Conservation (phyloP, 2,329 filamentous ascomycete genomes). For the Ceratocystis albifundus region DNA sequence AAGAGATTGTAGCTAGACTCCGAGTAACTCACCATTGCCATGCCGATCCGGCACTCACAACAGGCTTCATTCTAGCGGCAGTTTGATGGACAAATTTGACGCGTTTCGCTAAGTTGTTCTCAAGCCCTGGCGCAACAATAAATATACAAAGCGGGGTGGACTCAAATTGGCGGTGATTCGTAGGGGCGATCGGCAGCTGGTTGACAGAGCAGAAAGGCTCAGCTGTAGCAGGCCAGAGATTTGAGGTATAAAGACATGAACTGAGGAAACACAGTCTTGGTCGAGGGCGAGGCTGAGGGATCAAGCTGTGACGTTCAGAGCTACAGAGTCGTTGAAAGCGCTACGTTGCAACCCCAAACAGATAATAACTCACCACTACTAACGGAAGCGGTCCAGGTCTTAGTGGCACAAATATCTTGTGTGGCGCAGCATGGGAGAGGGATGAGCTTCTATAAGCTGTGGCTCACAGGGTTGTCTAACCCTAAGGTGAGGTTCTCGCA, state of each 20-base stretch:
- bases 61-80: constrained; percentile 70
- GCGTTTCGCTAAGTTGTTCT: background rate
- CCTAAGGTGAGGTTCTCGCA: background rate
- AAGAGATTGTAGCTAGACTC: background rate
- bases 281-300: background rate
- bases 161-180: background rate
- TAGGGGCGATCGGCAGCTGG: background rate
- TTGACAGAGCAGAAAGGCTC: constrained; percentile 27
- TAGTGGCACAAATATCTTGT: background rate
- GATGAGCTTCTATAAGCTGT: background rate
- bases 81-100: background rate
- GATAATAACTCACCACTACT: background rate
- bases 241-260: constrained; percentile 1
- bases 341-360: background rate
- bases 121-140: background rate
- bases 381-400: background rate
- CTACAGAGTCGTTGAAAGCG: background rate
- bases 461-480: background rate
- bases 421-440: background rate
- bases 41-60: constrained; percentile 83
- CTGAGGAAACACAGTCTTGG: background rate
- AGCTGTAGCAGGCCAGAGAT: background rate
- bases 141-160: background rate
- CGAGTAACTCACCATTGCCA: constrained; percentile 69
- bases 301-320: constrained; percentile 1